Evolutionary conservation across 2,329 filamentous ascomycete species (phyloP).

Genomic region (Elsinoe ampelina): DNA sequence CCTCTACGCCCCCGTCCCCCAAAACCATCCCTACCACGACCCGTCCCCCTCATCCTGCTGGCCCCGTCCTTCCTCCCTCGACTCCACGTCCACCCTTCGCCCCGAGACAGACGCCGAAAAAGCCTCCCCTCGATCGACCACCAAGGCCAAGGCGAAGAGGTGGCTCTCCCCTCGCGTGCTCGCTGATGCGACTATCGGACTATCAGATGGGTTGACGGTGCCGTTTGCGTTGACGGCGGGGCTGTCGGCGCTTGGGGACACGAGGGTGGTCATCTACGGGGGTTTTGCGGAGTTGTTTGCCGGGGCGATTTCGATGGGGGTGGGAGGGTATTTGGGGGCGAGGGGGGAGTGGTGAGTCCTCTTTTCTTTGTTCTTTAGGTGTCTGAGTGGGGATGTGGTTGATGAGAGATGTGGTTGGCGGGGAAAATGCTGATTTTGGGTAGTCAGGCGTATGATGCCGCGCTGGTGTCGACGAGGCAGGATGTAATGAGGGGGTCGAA

Average conservation of each 20-base stretch:
- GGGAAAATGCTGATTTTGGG: background rate
- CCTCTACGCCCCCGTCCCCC: background rate
- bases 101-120: background rate
- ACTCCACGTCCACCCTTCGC: background rate
- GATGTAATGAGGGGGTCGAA: background rate
- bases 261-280: constrained; percentile 32
- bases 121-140: background rate
- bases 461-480: constrained; percentile 33
- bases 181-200: constrained; percentile 35
- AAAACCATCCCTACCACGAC: background rate
- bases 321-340: constrained; percentile 37
- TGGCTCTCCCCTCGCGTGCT: constrained; percentile 33
- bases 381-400: background rate
- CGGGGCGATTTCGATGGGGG: constrained; percentile 35
- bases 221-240: constrained; percentile 37
- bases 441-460: constrained; percentile 35
- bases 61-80: background rate
- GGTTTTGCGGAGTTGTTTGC: constrained; percentile 35
- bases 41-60: background rate
- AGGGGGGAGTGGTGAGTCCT: constrained; percentile 38
- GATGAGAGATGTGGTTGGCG: background rate
- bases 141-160: background rate
- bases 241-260: constrained; percentile 31
- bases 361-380: background rate
- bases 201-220: constrained; percentile 36